Conservation (phyloP, 1,284 basidiomycete species). For the Puccinia novopanici region DNA sequence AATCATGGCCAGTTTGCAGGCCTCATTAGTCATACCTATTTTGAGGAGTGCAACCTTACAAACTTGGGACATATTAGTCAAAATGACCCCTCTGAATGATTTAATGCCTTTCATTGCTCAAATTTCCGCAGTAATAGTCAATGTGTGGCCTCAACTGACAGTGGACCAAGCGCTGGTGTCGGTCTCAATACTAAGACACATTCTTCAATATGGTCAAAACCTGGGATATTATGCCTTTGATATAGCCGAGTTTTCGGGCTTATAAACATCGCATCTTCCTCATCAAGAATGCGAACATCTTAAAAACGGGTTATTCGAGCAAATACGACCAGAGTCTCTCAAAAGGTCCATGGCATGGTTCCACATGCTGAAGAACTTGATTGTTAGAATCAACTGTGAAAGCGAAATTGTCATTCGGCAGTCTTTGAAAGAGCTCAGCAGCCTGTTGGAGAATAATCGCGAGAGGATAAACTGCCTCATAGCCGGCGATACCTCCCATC, state of each 20-base stretch:
- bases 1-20: conserved; percentile 97
- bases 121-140: conserved; percentile 80
- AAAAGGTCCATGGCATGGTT: conserved; percentile 66
- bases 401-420: conserved; percentile 78
- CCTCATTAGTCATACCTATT: conserved; percentile 72
- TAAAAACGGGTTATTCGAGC: conserved; percentile 66
- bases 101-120: conserved; percentile 82
- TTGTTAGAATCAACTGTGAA: conserved; percentile 76
- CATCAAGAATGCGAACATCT: conserved; percentile 64
- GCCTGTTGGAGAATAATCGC: conserved; percentile 66
- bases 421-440: conserved; percentile 75
- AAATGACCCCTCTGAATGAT: conserved; percentile 70
- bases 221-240: conserved; percentile 70
- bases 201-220: conserved; percentile 69
- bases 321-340: conserved; percentile 64
- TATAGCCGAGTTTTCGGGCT: conserved; percentile 68
- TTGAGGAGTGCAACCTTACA: conserved; percentile 76
- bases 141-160: conserved; percentile 73
- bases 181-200: conserved; percentile 68
- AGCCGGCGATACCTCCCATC: conserved; percentile 82
- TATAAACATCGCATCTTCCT: neutral
- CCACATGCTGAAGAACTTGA: conserved; percentile 69
- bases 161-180: conserved; percentile 66
- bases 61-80: conserved; percentile 80
- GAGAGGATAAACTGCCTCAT: conserved; percentile 67